Conservation (phyloP, 805 yeast species). For the Candida arabinofermentans region DNA sequence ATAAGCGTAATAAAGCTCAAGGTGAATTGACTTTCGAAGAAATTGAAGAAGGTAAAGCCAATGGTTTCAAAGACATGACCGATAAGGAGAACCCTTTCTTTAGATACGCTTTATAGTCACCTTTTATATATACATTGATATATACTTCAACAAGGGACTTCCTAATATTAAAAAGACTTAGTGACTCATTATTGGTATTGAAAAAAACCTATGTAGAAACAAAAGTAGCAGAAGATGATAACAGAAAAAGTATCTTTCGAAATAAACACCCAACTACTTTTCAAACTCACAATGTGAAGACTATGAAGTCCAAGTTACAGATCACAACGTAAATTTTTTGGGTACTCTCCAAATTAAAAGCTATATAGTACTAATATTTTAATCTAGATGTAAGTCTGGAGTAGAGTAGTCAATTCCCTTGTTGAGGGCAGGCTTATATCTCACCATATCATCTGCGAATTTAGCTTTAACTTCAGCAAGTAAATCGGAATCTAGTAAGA, state of each 20-base stretch:
- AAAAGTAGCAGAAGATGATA: too few species aligned
- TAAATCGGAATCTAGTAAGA: slow-evolving; percentile 13
- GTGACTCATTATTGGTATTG: too few species aligned
- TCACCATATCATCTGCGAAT: slow-evolving; percentile 14
- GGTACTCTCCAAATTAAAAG: too few species aligned
- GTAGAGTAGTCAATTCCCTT: slow-evolving; percentile 2
- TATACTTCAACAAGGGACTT: too few species aligned
- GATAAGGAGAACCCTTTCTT: slow-evolving; percentile 54
- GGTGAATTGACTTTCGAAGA: slow-evolving; percentile 23
- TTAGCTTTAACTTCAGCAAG: slow-evolving; percentile 8
- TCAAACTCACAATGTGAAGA: too few species aligned
- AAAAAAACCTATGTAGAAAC: too few species aligned
- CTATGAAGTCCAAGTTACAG: too few species aligned
- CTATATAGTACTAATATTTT: neutral
- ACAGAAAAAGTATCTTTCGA: too few species aligned
- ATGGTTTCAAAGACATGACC: slow-evolving; percentile 53
- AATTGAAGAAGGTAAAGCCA: slow-evolving; percentile 29
- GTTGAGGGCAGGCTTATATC: slow-evolving; percentile 6
- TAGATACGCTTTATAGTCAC: slow-evolving; percentile 35
- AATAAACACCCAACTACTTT: too few species aligned
- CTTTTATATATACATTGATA: too few species aligned
- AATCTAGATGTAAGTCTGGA: neutral
- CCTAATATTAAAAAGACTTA: too few species aligned
- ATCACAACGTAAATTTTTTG: too few species aligned
- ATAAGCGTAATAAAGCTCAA: slow-evolving; percentile 37